Percentiles rank a stretch among this genome's conserved stretches.
Evolutionary conservation across 2,329 filamentous ascomycete species (phyloP).

Genomic region (Penicillium sp.): DNA sequence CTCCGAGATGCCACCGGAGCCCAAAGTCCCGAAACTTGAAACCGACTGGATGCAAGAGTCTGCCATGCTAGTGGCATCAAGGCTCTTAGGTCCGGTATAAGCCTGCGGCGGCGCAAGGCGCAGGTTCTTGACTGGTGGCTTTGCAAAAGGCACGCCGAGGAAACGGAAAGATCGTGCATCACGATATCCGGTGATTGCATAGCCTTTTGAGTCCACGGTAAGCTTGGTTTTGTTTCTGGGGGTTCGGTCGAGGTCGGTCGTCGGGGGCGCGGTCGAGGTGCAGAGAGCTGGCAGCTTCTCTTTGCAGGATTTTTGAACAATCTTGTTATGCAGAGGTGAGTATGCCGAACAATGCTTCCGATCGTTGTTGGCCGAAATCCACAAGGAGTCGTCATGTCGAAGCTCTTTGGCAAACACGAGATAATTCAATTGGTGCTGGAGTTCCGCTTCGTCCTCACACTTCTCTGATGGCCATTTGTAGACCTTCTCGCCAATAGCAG

Average conservation of each 20-base stretch:
- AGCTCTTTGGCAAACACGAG: slow-evolving; percentile 20
- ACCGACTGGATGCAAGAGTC: slow-evolving; percentile 25
- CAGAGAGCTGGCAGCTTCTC: slow-evolving; percentile 22
- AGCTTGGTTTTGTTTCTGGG: slow-evolving; percentile 22
- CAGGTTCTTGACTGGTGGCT: slow-evolving; percentile 46
- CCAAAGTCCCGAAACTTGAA: slow-evolving; percentile 15
- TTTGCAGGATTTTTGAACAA: slow-evolving; percentile 15
- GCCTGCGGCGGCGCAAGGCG: slow-evolving; percentile 44
- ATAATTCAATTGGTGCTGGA: slow-evolving; percentile 20
- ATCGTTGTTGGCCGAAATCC: slow-evolving; percentile 12
- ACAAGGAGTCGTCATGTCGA: slow-evolving; percentile 12
- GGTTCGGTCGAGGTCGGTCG: slow-evolving; percentile 17
- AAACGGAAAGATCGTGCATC: slow-evolving; percentile 40
- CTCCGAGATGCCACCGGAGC: slow-evolving; percentile 27
- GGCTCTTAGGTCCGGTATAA: slow-evolving; percentile 25
- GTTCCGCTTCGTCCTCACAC: slow-evolving; percentile 10
- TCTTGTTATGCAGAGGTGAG: slow-evolving; percentile 12
- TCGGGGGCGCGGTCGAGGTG: slow-evolving; percentile 22
- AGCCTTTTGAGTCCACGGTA: slow-evolving; percentile 14
- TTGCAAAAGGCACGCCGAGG: slow-evolving; percentile 51
- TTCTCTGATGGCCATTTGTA: slow-evolving; percentile 13
- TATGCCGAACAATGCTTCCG: slow-evolving; percentile 18
- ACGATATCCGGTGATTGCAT: slow-evolving; percentile 28
- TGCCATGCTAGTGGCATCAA: slow-evolving; percentile 32
- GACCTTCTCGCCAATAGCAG: slow-evolving; percentile 26